Percentiles rank a stretch among this genome's conserved stretches.
These are phyloP conservation scores for Sporisorium sorghi DNA, from an alignment of 1,284 basidiomycete species.

Conservation along the genomic window DNA sequence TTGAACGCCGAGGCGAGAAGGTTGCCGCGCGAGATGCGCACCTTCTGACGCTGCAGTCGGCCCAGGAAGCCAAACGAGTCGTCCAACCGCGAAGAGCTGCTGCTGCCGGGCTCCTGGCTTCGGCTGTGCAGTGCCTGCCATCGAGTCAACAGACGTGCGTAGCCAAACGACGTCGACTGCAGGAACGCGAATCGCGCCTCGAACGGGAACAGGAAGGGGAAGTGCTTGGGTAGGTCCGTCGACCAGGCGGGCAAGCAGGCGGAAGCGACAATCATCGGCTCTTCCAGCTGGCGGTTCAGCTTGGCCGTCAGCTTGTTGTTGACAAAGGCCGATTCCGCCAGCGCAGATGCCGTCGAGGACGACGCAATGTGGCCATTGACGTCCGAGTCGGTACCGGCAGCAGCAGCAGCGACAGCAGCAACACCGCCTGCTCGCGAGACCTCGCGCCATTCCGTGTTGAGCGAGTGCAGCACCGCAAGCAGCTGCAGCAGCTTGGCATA, in stretches of 20 bases:
- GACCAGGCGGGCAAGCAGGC: slow-evolving; percentile 97
- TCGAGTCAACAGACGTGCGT: slow-evolving; percentile 91
- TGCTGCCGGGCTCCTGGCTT: slow-evolving; percentile 70
- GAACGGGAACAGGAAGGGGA: slow-evolving; percentile 98
- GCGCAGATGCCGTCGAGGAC: slow-evolving; percentile 67
- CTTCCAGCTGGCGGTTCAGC: slow-evolving; percentile 95
- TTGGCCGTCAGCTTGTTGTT: slow-evolving; percentile 99
- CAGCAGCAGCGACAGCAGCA: background rate
- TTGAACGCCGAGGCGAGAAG: slow-evolving; percentile 97
- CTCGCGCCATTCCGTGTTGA: slow-evolving; percentile 77
- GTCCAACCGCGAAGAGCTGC: slow-evolving; percentile 71
- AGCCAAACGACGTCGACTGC: slow-evolving; percentile 96
- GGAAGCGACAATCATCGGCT: slow-evolving; percentile 98
- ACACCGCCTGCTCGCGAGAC: slow-evolving; percentile 17
- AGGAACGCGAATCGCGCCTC: slow-evolving; percentile 95
- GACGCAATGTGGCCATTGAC: slow-evolving; percentile 26
- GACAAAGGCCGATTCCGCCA: slow-evolving; percentile 83
- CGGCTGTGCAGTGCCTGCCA: slow-evolving; percentile 78
- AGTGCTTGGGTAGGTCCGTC: slow-evolving; percentile 88
- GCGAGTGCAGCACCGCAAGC: slow-evolving; percentile 84
- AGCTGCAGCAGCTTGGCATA: slow-evolving; percentile 91
- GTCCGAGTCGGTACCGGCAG: slow-evolving; percentile 9
- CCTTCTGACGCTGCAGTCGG: slow-evolving; percentile 92
- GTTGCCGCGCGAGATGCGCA: slow-evolving; percentile 92
- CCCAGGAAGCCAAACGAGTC: slow-evolving; percentile 92